phyloP scores from a whole-genome alignment of 2,329 filamentous ascomycete species.

The Colletotrichum tanaceti region DNA sequence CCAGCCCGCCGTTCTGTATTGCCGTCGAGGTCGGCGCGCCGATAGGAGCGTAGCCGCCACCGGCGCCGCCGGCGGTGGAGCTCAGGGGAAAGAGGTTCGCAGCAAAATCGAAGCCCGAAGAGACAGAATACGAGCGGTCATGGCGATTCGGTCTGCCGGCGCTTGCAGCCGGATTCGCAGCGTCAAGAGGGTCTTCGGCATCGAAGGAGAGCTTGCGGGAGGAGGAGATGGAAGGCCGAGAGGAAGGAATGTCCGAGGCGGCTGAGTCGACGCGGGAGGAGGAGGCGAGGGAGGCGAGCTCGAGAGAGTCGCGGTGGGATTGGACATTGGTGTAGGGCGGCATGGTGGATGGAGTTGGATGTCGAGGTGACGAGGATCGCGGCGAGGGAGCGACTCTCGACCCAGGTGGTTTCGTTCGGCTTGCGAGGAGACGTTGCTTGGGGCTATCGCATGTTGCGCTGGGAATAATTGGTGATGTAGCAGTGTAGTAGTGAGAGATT shows the following conservation, averaged over 20 bases:
- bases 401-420: slow-evolving; percentile 16
- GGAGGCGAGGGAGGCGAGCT: slow-evolving; percentile 93
- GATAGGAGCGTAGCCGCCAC: slow-evolving; percentile 84
- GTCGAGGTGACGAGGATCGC: slow-evolving; percentile 28
- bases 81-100: slow-evolving; percentile 92
- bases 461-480: not conserved
- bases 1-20: slow-evolving; percentile 65
- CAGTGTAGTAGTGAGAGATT: not conserved
- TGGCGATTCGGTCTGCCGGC: slow-evolving; percentile 58
- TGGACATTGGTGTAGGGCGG: slow-evolving; percentile 59
- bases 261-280: slow-evolving; percentile 74
- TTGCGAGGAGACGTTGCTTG: slow-evolving; percentile 10
- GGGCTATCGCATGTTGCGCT: slow-evolving; percentile 37
- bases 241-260: slow-evolving; percentile 73
- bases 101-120: slow-evolving; percentile 96
- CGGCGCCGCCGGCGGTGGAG: slow-evolving; percentile 75
- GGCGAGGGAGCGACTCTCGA: slow-evolving; percentile 25
- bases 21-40: slow-evolving; percentile 68
- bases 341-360: slow-evolving; percentile 35
- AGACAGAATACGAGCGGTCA: slow-evolving; percentile 84
- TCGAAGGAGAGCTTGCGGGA: slow-evolving; percentile 91
- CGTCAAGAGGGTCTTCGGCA: slow-evolving; percentile 82
- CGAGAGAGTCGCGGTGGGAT: slow-evolving; percentile 83
- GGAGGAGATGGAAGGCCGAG: slow-evolving; percentile 88
- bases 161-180: slow-evolving; percentile 63